phyloP scores from a whole-genome alignment of 129 eudicot genomes.

The Solidago caesia region DNA sequence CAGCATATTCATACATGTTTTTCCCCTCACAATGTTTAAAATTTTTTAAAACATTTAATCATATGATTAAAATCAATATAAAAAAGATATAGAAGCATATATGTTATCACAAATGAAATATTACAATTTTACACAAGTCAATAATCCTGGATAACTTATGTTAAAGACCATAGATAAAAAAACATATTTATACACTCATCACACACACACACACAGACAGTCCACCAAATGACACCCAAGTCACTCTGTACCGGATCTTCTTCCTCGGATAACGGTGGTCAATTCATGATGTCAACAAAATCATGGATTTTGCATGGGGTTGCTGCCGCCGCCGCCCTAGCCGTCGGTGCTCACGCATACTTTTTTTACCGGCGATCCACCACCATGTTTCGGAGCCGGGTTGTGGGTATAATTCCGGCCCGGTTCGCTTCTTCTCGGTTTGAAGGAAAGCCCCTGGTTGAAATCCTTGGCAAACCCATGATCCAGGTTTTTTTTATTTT shows the following conservation, averaged over 20 bases:
- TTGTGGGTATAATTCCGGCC: conserved; percentile 90
- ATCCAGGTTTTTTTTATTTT: conserved; percentile 56
- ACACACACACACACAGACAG: too few species aligned
- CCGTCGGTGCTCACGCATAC: conserved; percentile 68
- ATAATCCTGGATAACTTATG: too few species aligned
- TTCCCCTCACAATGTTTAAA: too few species aligned
- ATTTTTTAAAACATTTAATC: too few species aligned
- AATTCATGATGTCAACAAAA: conserved; percentile 47
- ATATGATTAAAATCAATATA: too few species aligned
- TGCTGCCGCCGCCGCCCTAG: conserved; percentile 65
- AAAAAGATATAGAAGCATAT: too few species aligned
- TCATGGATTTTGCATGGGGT: conserved; percentile 57
- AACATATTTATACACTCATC: too few species aligned
- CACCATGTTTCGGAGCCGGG: conserved; percentile 72
- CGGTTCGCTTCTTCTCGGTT: conserved; percentile 88
- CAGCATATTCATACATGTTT: too few species aligned
- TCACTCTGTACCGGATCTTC: conserved; percentile 36
- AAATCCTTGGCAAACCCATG: conserved; percentile 97
- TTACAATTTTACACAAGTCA: too few species aligned
- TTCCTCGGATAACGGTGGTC: conserved; percentile 18
- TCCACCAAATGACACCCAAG: conserved; percentile 26
- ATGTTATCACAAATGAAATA: too few species aligned
- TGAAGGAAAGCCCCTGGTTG: conserved; percentile 82
- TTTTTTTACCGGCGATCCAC: conserved; percentile 50
- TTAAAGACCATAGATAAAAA: too few species aligned